Percentiles rank a stretch among this genome's conserved stretches.
Evolutionary conservation across 345 rosid species (phyloP).

Genomic region (Streptanthus diversifolius): DNA sequence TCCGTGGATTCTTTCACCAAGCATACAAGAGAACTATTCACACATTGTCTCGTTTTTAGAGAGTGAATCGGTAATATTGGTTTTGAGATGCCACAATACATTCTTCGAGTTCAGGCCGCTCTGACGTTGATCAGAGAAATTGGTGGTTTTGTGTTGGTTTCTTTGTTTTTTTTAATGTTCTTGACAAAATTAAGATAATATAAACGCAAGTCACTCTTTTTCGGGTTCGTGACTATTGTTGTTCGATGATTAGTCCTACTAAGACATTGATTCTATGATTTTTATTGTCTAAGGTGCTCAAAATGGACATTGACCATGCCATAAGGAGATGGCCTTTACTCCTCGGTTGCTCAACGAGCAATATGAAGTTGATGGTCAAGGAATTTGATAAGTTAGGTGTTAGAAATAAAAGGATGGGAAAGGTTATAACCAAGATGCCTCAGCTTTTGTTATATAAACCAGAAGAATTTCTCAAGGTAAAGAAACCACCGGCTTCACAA

Average conservation of each 20-base stretch:
- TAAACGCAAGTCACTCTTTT: background rate
- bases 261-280: background rate
- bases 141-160: background rate
- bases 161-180: background rate
- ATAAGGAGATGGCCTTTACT: conserved; percentile 76
- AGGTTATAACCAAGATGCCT: conserved; percentile 71
- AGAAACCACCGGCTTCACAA: background rate
- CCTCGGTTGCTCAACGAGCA: conserved; percentile 70
- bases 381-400: conserved; percentile 53
- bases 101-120: background rate
- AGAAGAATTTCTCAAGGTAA: conserved; percentile 62
- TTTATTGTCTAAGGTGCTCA: conserved; percentile 47
- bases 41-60: conserved; percentile 46
- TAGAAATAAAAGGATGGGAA: conserved; percentile 59
- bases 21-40: conserved; percentile 58
- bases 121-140: background rate
- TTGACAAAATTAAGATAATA: background rate
- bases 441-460: conserved; percentile 74
- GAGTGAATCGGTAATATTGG: conserved; percentile 57
- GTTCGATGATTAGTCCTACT: background rate
- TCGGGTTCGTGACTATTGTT: background rate
- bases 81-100: background rate
- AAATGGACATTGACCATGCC: conserved; percentile 50
- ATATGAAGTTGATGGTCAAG: conserved; percentile 56
- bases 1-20: conserved; percentile 77